A percentile compares a stretch with the other conserved stretches of the same genome.
Evolutionary conservation across 805 yeast species (phyloP).

Genomic region (Saccharomyces paradoxus): DNA sequence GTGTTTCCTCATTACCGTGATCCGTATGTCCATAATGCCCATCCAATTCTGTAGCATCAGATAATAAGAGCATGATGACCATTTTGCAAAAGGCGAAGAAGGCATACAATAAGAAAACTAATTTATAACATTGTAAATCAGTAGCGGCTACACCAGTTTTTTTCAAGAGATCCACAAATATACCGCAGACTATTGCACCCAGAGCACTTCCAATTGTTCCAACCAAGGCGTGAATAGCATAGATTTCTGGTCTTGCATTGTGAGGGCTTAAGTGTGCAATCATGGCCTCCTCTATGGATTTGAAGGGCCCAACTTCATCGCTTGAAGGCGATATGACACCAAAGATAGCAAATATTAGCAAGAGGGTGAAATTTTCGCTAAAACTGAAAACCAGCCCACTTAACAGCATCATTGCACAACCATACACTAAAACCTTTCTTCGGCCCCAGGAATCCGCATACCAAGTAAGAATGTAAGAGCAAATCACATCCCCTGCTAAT

Average conservation of each 20-base stretch:
- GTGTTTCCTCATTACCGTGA: constrained; percentile 3
- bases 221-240: constrained; percentile 63
- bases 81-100: constrained; percentile 46
- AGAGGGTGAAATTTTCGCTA: constrained; percentile 42
- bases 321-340: constrained; percentile 89
- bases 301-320: constrained; percentile 86
- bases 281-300: constrained; percentile 75
- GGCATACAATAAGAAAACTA: constrained; percentile 50
- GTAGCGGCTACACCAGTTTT: constrained; percentile 29
- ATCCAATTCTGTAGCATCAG: constrained; percentile 45
- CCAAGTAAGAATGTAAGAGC: constrained; percentile 69
- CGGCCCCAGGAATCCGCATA: constrained; percentile 68
- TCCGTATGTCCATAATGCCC: constrained; percentile 15
- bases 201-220: constrained; percentile 67
- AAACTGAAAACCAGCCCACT: constrained; percentile 63
- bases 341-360: constrained; percentile 62
- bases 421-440: constrained; percentile 51
- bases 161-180: constrained; percentile 41
- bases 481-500: constrained; percentile 64
- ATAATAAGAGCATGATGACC: constrained; percentile 41
- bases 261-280: constrained; percentile 70
- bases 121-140: constrained; percentile 41
- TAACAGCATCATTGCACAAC: constrained; percentile 57
- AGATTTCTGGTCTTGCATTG: constrained; percentile 58
- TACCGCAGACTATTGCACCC: constrained; percentile 62